These are phyloP conservation scores for Ceratobasidium sp. DNA, from an alignment of 1,284 basidiomycete species.

Conservation along the genomic window DNA sequence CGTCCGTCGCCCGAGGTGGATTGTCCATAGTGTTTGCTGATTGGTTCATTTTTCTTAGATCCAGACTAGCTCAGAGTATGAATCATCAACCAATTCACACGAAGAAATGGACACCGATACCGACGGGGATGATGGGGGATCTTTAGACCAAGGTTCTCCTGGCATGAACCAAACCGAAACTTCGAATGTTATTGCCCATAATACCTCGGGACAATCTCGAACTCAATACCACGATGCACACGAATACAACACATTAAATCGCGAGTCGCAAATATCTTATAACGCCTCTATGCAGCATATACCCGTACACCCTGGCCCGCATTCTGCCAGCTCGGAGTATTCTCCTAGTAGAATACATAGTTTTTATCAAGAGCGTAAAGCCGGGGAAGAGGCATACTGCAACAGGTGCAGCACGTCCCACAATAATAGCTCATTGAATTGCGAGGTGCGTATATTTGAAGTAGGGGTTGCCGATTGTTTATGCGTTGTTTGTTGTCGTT, in stretches of 20 bases:
- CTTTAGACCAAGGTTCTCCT: neutral
- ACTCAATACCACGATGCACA: neutral
- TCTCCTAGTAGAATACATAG: neutral
- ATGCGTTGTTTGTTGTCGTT: neutral
- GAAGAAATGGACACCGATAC: slow-evolving; percentile 4
- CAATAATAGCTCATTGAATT: neutral
- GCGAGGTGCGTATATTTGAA: neutral
- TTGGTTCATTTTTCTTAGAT: neutral
- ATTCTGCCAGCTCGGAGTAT: neutral
- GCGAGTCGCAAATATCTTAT: neutral
- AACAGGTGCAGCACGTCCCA: neutral
- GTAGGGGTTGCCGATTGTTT: neutral
- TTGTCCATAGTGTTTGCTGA: neutral
- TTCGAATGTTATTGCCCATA: neutral
- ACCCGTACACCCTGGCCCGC: neutral
- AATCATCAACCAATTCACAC: neutral
- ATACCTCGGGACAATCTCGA: neutral
- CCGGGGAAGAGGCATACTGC: neutral
- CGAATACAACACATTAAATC: neutral
- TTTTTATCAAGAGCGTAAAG: neutral
- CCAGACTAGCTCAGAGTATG: slow-evolving; percentile 9
- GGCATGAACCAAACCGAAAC: neutral
- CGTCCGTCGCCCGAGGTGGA: neutral
- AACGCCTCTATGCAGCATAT: slow-evolving; percentile 11
- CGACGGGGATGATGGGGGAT: neutral